phyloP scores from a whole-genome alignment of 345 rosid genomes.

The Eutrema heterophyllum region DNA sequence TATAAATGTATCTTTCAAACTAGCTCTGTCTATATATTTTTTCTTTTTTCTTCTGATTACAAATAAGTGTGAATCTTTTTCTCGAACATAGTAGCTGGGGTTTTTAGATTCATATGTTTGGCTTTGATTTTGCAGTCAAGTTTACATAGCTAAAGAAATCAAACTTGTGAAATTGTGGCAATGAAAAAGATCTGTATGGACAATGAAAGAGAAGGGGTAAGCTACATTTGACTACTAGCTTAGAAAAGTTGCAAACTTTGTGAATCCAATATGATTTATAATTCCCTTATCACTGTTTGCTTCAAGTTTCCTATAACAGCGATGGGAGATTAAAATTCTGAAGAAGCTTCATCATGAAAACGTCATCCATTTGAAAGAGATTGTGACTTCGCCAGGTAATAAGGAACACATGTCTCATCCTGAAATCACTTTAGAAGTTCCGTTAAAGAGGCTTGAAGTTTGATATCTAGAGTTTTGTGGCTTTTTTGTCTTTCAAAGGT shows the following conservation, averaged over 20 bases:
- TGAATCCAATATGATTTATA: no score
- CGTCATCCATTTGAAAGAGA: no score
- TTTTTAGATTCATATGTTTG: background rate
- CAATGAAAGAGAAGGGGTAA: no score
- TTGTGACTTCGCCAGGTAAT: no score
- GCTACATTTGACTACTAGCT: background rate
- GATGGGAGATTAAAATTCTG: no score
- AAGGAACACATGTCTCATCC: background rate
- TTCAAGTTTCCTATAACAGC: no score
- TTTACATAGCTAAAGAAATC: no score
- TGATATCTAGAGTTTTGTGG: background rate
- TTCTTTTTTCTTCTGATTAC: background rate
- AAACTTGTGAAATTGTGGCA: no score
- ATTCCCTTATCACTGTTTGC: background rate
- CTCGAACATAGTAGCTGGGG: background rate
- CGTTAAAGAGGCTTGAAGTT: background rate
- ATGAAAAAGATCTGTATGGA: no score
- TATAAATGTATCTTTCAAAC: background rate
- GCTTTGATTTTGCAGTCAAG: no score
- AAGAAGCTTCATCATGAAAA: no score
- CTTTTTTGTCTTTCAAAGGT: slow-evolving; percentile 8
- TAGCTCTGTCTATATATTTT: background rate
- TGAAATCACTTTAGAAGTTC: background rate
- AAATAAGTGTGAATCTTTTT: background rate
- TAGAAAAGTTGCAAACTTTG: no score